Evolutionary conservation across 805 yeast genomes (phyloP), one percentile per base, ranked within the genome.

Genomic region (Candida silvatica): DNA sequence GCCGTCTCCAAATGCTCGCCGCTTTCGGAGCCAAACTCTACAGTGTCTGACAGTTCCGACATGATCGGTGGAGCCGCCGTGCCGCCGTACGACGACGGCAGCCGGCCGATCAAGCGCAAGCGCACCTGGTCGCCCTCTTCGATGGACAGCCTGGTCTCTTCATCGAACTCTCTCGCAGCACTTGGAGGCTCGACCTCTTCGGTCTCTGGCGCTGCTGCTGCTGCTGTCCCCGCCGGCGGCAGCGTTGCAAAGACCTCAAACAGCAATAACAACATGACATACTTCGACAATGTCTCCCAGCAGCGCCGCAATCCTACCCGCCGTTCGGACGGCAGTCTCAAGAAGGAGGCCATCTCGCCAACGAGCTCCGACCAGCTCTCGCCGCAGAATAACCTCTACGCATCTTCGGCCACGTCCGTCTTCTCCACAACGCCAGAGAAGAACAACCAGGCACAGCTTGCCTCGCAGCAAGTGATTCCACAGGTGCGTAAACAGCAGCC

Each of bases 41-140:
- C n/a, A n/a, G n/a, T n/a, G n/a, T n/a, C n/a, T n/a, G n/a, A n/a
- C n/a, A n/a, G n/a, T n/a, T n/a, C n/a, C n/a, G n/a, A n/a, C n/a
- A 22, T 22, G 24, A 8, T 22, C 11, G 24, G 24, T 8, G 24
- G 24, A 8, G 24, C 11, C 24, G 7, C 24, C 12, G n/a, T n/a
- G n/a, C n/a, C n/a, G n/a, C n/a, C n/a, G n/a, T n/a, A 27, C 14
- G n/a, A 14, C 8, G 29, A 27, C 15, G 29, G 15, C n/a, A 16
- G 37, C 2, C 42, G 54, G 34, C 38, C 47, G 1, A 18, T 39
- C 14, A 58, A 58, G 32, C 43, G 62, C 18, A 58, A 58, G 37
- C 48, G 62, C 36, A 49, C 51, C 3, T 51, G 54, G 47, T 53
- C 59, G 3, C 60, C 59, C 4, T n/a, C n/a, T n/a, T n/a, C n/a